phyloP scores from a whole-genome alignment of 2,329 filamentous ascomycete species.

The Blastomyces parvus region DNA sequence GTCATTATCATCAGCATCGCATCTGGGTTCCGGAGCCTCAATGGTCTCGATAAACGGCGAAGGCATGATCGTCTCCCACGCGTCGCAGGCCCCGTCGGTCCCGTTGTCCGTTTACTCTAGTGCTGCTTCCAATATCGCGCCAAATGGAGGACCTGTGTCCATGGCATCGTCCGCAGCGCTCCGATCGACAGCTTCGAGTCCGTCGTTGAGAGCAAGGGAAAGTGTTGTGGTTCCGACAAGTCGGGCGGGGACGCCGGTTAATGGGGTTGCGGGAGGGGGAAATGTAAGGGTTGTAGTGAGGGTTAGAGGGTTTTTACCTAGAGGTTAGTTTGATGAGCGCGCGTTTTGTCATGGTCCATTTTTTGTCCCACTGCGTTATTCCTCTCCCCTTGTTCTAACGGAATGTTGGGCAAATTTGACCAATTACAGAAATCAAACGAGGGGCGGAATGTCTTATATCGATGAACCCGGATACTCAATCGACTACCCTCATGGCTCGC shows the following conservation, averaged over 20 bases:
- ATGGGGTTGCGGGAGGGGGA: constrained; percentile 39
- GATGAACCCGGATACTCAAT: constrained; percentile 82
- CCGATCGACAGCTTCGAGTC: constrained; percentile 63
- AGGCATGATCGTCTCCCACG: background rate
- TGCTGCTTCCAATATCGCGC: constrained; percentile 29
- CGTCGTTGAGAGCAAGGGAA: constrained; percentile 65
- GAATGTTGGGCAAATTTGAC: background rate
- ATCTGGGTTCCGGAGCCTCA: constrained; percentile 16
- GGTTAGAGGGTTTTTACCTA: constrained; percentile 66
- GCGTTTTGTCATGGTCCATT: background rate
- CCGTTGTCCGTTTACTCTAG: constrained; percentile 25
- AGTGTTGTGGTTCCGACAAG: constrained; percentile 46
- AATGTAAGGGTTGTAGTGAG: constrained; percentile 78
- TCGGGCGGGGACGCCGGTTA: constrained; percentile 33
- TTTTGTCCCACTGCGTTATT: background rate
- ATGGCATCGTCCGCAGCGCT: constrained; percentile 29
- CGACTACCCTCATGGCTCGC: constrained; percentile 69
- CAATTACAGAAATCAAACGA: constrained; percentile 61
- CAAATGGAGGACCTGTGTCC: constrained; percentile 25
- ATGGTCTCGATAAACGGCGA: constrained; percentile 19
- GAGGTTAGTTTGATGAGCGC: constrained; percentile 48
- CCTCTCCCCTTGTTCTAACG: background rate
- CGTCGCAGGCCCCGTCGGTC: constrained; percentile 23
- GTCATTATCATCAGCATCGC: constrained; percentile 9
- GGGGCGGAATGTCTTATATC: constrained; percentile 74